Conservation (phyloP, 208 protist species). For the Strigomonas culicis region DNA sequence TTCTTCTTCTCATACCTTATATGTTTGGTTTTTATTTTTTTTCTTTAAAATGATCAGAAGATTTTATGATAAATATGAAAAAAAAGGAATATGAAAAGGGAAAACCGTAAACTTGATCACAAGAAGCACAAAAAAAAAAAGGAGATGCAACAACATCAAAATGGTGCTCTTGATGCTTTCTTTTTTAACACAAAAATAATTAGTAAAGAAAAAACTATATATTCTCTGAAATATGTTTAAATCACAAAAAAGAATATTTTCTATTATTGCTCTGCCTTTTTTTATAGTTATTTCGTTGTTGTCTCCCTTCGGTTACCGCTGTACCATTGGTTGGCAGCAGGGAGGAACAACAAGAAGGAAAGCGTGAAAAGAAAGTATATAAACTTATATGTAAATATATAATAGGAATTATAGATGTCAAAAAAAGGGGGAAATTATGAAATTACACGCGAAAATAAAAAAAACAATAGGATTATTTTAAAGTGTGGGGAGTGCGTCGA, state of each 20-base stretch:
- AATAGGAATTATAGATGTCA: conserved; percentile 15
- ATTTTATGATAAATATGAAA: conserved; percentile 8
- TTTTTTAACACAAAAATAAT: conserved; percentile 6
- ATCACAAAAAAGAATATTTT: not conserved
- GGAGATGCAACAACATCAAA: not conserved
- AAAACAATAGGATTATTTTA: conserved; percentile 15
- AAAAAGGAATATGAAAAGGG: conserved; percentile 13
- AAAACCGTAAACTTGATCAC: not conserved
- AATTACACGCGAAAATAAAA: conserved; percentile 15
- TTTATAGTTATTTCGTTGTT: not conserved
- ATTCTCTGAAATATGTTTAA: not conserved
- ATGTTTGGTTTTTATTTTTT: conserved; percentile 14
- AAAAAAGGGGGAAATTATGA: conserved; percentile 22
- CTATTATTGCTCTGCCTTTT: not conserved
- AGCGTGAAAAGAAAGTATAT: conserved; percentile 4
- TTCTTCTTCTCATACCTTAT: not conserved
- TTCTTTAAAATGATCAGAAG: conserved; percentile 5
- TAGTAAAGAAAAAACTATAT: not conserved
- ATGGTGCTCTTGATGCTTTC: conserved; percentile 2
- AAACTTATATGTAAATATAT: conserved; percentile 17
- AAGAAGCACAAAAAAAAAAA: conserved; percentile 17
- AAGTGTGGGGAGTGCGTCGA: too few species aligned
- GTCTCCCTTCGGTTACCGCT: not conserved
- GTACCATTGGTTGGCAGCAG: not conserved
- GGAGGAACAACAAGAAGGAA: not conserved